These are phyloP conservation scores for Domatiomyces globalis DNA, from an alignment of 2,329 filamentous ascomycete species.

Conservation along the genomic window DNA sequence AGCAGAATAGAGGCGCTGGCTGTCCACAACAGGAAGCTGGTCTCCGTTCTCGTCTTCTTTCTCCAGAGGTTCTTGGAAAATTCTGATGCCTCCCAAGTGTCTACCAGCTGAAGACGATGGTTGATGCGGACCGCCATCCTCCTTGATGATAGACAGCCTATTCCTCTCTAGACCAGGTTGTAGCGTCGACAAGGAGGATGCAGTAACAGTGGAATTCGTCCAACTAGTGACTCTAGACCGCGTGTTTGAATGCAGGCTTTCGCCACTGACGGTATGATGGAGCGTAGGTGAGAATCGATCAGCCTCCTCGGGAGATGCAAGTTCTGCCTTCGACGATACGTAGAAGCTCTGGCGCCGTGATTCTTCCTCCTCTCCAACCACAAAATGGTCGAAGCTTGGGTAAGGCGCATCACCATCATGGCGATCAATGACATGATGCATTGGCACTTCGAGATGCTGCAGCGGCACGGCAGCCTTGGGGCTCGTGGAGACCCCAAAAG, in stretches of 20 bases:
- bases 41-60: conserved; percentile 13
- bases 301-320: conserved; percentile 6
- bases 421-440: conserved; percentile 17
- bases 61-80: conserved; percentile 20
- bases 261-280: conserved; percentile 8
- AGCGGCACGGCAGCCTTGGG: conserved; percentile 13
- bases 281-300: conserved; percentile 9
- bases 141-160: conserved; percentile 31
- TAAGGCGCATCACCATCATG: conserved; percentile 6
- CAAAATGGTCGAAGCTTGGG: conserved; percentile 10
- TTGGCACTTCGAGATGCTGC: conserved; percentile 18
- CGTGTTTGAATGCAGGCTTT: conserved; percentile 14
- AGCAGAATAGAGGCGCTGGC: conserved; percentile 30
- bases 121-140: conserved; percentile 24
- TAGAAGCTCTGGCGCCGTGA: conserved; percentile 4
- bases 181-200: conserved; percentile 24
- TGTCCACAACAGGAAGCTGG: conserved; percentile 20
- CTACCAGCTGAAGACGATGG: conserved; percentile 19
- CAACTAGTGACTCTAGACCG: conserved; percentile 35
- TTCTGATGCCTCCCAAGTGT: conserved; percentile 20
- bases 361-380: conserved; percentile 1
- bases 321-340: conserved; percentile 3
- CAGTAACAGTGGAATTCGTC: conserved; percentile 31
- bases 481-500: conserved; percentile 25
- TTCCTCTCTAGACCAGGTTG: conserved; percentile 22